A percentile compares a stretch with the other conserved stretches of the same genome.
Evolutionary conservation across 768 basidiomycete genomes (phyloP).

Genomic region (Lentinus tigrinus): DNA sequence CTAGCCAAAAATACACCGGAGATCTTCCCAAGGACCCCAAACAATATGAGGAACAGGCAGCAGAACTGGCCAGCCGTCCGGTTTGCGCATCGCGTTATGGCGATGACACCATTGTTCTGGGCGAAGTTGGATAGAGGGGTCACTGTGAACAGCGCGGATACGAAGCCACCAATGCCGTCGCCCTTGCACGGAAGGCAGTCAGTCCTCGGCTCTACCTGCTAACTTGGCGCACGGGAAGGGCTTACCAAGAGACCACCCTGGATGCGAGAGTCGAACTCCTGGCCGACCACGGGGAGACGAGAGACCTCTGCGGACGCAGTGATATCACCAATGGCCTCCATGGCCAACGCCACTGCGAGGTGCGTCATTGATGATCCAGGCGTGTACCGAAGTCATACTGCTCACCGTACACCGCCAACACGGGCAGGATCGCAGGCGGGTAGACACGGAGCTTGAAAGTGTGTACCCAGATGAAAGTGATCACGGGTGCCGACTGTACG

Average conservation of each 20-base stretch:
- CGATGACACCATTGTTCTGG: constrained; percentile 83
- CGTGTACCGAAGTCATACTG: background rate
- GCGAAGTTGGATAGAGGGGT: constrained; percentile 80
- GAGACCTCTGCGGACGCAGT: constrained; percentile 84
- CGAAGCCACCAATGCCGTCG: constrained; percentile 78
- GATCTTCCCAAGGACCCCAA: constrained; percentile 78
- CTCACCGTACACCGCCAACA: constrained; percentile 60
- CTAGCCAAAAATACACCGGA: constrained; percentile 82
- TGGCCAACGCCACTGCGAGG: constrained; percentile 60
- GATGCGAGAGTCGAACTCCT: constrained; percentile 77
- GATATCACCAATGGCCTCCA: constrained; percentile 87
- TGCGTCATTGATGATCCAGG: background rate
- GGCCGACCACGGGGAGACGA: constrained; percentile 66
- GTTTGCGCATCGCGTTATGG: constrained; percentile 83
- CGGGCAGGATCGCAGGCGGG: constrained; percentile 62
- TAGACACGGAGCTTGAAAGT: constrained; percentile 78
- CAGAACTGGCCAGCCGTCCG: constrained; percentile 78
- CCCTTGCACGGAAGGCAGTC: constrained; percentile 36
- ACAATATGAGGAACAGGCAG: constrained; percentile 75
- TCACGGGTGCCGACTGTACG: constrained; percentile 67
- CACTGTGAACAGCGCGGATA: constrained; percentile 80
- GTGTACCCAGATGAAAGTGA: constrained; percentile 84
- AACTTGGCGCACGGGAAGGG: background rate
- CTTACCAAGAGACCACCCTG: constrained; percentile 77
- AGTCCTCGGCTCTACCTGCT: background rate